Base-by-base conservation (phyloP, 805 yeast species). In the Candida taoyuanica region DNA sequence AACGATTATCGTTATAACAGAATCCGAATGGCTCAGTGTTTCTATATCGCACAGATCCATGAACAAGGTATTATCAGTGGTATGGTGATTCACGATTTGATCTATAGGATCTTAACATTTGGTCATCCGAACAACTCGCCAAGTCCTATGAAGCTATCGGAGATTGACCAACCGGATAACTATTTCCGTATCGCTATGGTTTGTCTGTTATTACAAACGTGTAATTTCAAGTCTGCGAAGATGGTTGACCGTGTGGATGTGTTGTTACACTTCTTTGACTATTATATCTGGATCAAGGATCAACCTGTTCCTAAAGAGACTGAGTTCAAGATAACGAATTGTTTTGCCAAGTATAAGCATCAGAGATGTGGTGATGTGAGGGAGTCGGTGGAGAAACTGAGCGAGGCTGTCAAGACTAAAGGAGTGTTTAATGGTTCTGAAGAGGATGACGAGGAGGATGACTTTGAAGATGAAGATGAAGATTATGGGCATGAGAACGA, bases 71-170 rank as follows among this genome's bases (percentile, higher is more conserved):
- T 81, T 7, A 48, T 86, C 11, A 63, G 66, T 21, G 59, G 68
- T 36, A 61, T 63, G 12, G 66, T 73, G 5, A 41, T 83, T 2
- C 57, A 73, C 31, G 78, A 76, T 31, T 54, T 81, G 3, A 45
- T 80, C 12, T 81, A 70, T 58, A 68, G 69, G 43, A 67, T 85
- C 7, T 42, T 85, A 4, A 74, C 80, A 29, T 74, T 64, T 56
- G 95, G 95, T 0, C 81, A 85, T 63, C 70, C 72, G 0, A 65
- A 68, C 40, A 75, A 75, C 37, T 70, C 70, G 35, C 89, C 94
- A 2, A 59, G 53, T 8, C 70, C 71, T 6, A 65, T 62, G 17
- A 46, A 40, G 4, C 29, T 53, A 3, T 63, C 68, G 21, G 71
- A 62, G 14, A 36, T 71, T n/a, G 96, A 88, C 60, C 62, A 62